Evolutionary conservation across 176 grass and related monocot species (phyloP).

Genomic region (Zizania latifolia): DNA sequence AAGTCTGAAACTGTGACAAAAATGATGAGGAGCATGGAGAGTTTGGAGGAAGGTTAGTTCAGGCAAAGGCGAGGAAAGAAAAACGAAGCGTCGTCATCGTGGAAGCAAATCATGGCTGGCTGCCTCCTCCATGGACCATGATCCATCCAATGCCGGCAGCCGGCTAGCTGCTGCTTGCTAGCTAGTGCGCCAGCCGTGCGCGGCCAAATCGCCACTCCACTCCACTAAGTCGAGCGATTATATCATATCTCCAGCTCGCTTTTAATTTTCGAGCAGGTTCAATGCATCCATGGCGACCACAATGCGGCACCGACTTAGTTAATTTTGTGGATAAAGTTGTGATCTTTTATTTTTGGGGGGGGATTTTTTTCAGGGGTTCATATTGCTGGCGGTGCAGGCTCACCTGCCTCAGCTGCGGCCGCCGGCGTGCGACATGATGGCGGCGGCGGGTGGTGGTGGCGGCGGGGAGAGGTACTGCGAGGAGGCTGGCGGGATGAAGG

Average conservation of each 20-base stretch:
- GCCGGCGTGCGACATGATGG: conserved; percentile 68
- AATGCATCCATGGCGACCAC: conserved; percentile 26
- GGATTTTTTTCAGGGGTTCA: conserved; percentile 55
- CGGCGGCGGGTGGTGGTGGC: background rate
- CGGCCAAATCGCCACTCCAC: conserved; percentile 21
- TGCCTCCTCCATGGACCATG: too few relatives aligned
- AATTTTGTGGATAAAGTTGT: background rate
- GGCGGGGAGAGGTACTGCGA: conserved; percentile 38
- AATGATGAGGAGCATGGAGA: too few relatives aligned
- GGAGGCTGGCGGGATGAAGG: conserved; percentile 48
- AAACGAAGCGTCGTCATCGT: conserved; percentile 8
- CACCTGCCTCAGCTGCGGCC: conserved; percentile 80
- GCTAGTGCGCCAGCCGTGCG: conserved; percentile 48
- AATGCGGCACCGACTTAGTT: background rate
- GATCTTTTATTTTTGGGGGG: too few relatives aligned
- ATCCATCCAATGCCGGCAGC: background rate
- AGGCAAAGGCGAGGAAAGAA: conserved; percentile 25
- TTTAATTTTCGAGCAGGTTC: background rate
- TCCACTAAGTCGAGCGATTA: background rate
- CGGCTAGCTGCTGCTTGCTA: background rate
- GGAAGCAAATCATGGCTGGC: conserved; percentile 35
- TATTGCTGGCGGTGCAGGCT: conserved; percentile 67
- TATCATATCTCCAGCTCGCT: background rate
- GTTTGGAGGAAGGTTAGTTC: background rate
- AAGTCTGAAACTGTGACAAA: conserved; percentile 1